phyloP scores from a whole-genome alignment of 495 filamentous ascomycete species.

The Amphirosellinia nigrospora region DNA sequence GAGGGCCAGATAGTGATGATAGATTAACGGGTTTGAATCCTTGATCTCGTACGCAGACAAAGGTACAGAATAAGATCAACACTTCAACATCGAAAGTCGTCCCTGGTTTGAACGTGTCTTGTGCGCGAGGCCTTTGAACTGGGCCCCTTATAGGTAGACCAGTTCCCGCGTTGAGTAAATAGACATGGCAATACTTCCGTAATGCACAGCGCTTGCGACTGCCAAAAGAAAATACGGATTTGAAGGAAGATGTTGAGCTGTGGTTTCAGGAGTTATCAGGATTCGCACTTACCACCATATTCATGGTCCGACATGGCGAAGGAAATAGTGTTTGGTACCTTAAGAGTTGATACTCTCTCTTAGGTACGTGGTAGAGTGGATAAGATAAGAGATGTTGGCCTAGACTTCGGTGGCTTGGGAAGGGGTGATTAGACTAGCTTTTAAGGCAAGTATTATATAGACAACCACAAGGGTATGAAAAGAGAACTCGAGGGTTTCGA shows the following conservation, averaged over 20 bases:
- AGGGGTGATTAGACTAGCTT: background rate
- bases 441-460: background rate
- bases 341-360: slow-evolving; percentile 2
- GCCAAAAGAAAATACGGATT: background rate
- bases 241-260: background rate
- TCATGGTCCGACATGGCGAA: slow-evolving; percentile 87
- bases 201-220: background rate
- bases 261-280: background rate
- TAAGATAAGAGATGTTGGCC: slow-evolving; percentile 28
- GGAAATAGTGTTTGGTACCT: slow-evolving; percentile 14
- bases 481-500: background rate
- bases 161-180: background rate
- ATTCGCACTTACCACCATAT: slow-evolving; percentile 64
- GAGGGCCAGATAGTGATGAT: background rate
- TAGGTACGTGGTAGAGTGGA: too few relatives aligned
- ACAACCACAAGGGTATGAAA: background rate
- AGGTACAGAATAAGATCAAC: background rate
- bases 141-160: background rate
- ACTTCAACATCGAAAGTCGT: background rate
- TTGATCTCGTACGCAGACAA: background rate
- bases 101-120: background rate
- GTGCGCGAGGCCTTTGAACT: background rate
- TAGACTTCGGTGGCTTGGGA: background rate
- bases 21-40: background rate
- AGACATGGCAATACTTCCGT: background rate